Evolutionary conservation across 306 rosid genomes (phyloP).

Genomic region (Cicer judaicum): DNA sequence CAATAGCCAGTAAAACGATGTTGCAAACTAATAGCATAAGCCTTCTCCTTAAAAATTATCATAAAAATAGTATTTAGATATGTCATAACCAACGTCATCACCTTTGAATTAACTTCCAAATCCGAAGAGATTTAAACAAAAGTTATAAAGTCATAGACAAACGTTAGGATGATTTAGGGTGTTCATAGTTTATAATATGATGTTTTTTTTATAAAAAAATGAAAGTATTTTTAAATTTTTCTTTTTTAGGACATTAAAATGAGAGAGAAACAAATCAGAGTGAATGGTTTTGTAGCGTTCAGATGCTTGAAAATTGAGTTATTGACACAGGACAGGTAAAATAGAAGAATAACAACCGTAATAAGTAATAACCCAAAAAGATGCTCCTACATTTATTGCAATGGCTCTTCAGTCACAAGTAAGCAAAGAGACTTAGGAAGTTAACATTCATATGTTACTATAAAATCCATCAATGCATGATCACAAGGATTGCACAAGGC

Average conservation of each 20-base stretch:
- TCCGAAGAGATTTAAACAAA: too few species aligned
- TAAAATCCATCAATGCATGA: background rate
- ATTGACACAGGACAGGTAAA: background rate
- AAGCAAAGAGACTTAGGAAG: background rate
- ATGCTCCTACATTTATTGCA: background rate
- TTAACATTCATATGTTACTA: background rate
- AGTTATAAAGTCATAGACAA: too few species aligned
- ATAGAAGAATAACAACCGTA: background rate
- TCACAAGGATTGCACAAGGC: constrained; percentile 10
- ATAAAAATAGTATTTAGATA: too few species aligned
- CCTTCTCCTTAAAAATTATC: too few species aligned
- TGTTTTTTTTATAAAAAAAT: too few species aligned
- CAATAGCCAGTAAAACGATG: too few species aligned
- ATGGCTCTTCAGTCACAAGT: background rate
- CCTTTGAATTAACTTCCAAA: too few species aligned
- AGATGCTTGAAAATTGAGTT: background rate
- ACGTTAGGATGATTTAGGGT: too few species aligned
- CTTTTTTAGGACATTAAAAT: background rate
- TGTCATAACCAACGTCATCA: too few species aligned
- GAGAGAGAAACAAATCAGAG: background rate
- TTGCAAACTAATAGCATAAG: too few species aligned
- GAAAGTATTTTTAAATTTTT: too few species aligned
- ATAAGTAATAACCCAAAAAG: constrained; percentile 19
- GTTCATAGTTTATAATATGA: too few species aligned
- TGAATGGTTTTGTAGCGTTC: background rate